A percentile compares a stretch with the other conserved stretches of the same genome.
These are phyloP conservation scores for Poa pratensis DNA, from an alignment of 176 grass and related monocot genomes.

Conservation along the genomic window DNA sequence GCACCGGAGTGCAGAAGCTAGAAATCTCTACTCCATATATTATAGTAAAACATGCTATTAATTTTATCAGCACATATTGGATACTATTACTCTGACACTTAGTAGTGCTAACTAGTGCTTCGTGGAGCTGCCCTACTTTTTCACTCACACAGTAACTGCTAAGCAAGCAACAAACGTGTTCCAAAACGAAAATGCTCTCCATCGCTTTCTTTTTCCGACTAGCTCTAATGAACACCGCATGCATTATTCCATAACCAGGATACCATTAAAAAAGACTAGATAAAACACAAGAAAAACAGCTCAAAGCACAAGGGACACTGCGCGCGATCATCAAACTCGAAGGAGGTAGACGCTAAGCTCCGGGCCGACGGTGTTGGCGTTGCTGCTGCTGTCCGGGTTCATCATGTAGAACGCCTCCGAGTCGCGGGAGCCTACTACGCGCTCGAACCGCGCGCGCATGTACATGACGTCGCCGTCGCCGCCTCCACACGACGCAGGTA, in stretches of 20 bases:
- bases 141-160: neutral
- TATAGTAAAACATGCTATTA: too few relatives aligned
- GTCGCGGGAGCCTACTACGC: slow-evolving; percentile 85
- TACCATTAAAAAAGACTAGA: slow-evolving; percentile 27
- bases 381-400: slow-evolving; percentile 63
- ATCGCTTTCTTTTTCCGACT: neutral
- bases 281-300: slow-evolving; percentile 5
- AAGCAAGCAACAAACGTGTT: neutral
- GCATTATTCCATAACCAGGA: slow-evolving; percentile 30
- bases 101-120: neutral
- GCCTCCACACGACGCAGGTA: slow-evolving; percentile 65
- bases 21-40: too few relatives aligned
- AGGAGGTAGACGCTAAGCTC: slow-evolving; percentile 97
- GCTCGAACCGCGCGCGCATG: slow-evolving; percentile 95
- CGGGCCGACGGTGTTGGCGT: slow-evolving; percentile 57
- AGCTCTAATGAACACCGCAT: slow-evolving; percentile 29
- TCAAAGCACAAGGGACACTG: slow-evolving; percentile 35
- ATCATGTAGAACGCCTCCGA: slow-evolving; percentile 99
- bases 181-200: slow-evolving; percentile 1
- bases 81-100: neutral
- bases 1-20: too few relatives aligned
- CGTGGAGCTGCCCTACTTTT: neutral
- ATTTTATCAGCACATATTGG: too few relatives aligned
- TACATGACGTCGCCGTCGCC: slow-evolving; percentile 90
- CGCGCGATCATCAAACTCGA: slow-evolving; percentile 76